A percentile compares a stretch with the other conserved stretches of the same genome.
These are phyloP conservation scores for Tolypocladium endophyticum DNA, from an alignment of 2,329 filamentous ascomycete genomes.

Conservation along the genomic window DNA sequence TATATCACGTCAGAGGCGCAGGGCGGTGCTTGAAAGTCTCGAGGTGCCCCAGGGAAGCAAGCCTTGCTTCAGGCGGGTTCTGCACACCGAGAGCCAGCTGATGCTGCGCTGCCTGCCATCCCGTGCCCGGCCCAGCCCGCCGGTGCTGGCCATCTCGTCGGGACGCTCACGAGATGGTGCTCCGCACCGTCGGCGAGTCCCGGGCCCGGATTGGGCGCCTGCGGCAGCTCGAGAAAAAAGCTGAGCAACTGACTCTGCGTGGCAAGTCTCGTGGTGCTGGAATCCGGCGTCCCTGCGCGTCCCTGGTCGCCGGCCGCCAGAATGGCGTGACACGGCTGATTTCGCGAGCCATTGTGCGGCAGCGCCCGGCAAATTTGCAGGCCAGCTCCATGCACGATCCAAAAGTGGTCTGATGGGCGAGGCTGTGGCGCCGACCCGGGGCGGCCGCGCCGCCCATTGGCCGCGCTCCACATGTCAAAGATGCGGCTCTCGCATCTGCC, in stretches of 20 bases:
- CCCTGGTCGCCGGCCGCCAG: neutral
- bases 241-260: neutral
- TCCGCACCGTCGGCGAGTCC: neutral
- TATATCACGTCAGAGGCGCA: neutral
- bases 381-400: conserved; percentile 6
- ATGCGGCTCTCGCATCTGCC: neutral
- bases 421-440: conserved; percentile 14
- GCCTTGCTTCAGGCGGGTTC: neutral
- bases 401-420: conserved; percentile 28
- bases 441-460: neutral
- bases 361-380: conserved; percentile 2
- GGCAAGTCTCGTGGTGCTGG: neutral
- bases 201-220: neutral
- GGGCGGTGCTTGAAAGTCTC: neutral
- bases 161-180: neutral
- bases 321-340: conserved; percentile 9
- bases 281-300: neutral
- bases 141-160: too few relatives aligned
- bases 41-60: too few relatives aligned
- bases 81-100: neutral
- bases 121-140: neutral
- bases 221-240: too few relatives aligned
- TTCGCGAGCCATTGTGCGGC: neutral
- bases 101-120: neutral
- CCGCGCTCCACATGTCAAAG: neutral